Evolutionary conservation across 202 grass and related monocot genomes (phyloP).

Genomic region (Tripidium arundinaceum): DNA sequence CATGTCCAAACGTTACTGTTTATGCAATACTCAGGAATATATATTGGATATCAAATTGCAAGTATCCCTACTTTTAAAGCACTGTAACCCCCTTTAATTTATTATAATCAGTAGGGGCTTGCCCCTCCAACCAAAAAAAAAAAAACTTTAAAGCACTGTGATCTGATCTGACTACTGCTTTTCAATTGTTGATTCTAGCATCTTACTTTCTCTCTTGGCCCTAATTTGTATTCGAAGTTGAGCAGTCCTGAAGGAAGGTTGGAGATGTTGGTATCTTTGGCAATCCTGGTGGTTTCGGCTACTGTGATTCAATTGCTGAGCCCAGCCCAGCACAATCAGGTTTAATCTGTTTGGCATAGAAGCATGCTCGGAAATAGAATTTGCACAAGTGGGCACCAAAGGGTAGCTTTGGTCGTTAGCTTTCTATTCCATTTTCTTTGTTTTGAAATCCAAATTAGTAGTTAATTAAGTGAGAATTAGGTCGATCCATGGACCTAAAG

Average conservation of each 20-base stretch:
- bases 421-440: not conserved
- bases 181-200: not conserved
- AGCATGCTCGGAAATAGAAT: not conserved
- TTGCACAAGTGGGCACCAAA: not conserved
- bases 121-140: too few species aligned
- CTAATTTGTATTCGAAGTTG: not conserved
- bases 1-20: not conserved
- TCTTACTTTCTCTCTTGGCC: not conserved
- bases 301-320: too few species aligned
- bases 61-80: not conserved
- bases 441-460: not conserved
- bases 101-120: not conserved
- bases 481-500: not conserved
- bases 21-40: not conserved
- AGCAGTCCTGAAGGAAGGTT: not conserved
- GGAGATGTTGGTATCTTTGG: not conserved
- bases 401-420: not conserved
- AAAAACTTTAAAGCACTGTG: not conserved
- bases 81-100: not conserved
- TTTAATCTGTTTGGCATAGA: not conserved
- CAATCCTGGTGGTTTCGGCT: not conserved
- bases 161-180: not conserved
- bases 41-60: not conserved
- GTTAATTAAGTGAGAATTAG: not conserved
- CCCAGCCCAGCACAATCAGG: not conserved